Percentiles rank a stretch among this genome's conserved stretches.
These are phyloP conservation scores for Lachnellula hyalina DNA, from an alignment of 2,329 filamentous ascomycete species.

Conservation along the genomic window DNA sequence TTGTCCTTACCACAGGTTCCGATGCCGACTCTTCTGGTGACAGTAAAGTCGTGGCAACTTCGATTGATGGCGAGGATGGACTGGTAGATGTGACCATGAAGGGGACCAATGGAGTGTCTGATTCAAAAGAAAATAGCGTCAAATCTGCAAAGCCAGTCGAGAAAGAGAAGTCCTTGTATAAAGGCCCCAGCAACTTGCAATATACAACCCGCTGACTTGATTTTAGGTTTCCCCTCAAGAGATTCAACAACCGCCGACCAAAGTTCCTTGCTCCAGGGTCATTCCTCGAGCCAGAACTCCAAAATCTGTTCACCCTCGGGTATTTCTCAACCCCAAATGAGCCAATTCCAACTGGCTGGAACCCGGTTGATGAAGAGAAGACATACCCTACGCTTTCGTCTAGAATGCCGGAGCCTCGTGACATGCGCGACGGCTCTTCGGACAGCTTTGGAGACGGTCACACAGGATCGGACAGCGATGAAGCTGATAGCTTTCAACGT, in stretches of 20 bases:
- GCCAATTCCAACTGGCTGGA: slow-evolving; percentile 66
- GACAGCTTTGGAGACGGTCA: slow-evolving; percentile 30
- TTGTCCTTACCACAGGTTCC: slow-evolving; percentile 59
- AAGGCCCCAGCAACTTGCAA: background rate
- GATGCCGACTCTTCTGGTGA: slow-evolving; percentile 64
- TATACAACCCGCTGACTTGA: background rate
- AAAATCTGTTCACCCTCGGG: slow-evolving; percentile 72
- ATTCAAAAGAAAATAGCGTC: slow-evolving; percentile 5
- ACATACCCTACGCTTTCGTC: slow-evolving; percentile 46
- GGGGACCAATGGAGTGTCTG: slow-evolving; percentile 40
- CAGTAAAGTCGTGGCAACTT: slow-evolving; percentile 67
- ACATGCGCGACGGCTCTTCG: slow-evolving; percentile 10
- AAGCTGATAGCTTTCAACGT: slow-evolving; percentile 34
- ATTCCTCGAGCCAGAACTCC: slow-evolving; percentile 58
- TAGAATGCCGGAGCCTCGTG: slow-evolving; percentile 34
- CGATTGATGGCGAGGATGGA: slow-evolving; percentile 82
- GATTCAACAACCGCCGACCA: slow-evolving; percentile 36
- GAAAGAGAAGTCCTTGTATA: slow-evolving; percentile 11
- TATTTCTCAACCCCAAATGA: slow-evolving; percentile 53
- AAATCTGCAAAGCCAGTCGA: background rate
- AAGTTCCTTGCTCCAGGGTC: slow-evolving; percentile 47
- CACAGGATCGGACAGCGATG: slow-evolving; percentile 46
- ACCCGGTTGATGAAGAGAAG: slow-evolving; percentile 52
- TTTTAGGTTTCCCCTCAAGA: slow-evolving; percentile 12
- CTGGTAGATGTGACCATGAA: slow-evolving; percentile 88